phyloP scores from a whole-genome alignment of 1,284 basidiomycete species.

The Stygiomarasmius scandens region DNA sequence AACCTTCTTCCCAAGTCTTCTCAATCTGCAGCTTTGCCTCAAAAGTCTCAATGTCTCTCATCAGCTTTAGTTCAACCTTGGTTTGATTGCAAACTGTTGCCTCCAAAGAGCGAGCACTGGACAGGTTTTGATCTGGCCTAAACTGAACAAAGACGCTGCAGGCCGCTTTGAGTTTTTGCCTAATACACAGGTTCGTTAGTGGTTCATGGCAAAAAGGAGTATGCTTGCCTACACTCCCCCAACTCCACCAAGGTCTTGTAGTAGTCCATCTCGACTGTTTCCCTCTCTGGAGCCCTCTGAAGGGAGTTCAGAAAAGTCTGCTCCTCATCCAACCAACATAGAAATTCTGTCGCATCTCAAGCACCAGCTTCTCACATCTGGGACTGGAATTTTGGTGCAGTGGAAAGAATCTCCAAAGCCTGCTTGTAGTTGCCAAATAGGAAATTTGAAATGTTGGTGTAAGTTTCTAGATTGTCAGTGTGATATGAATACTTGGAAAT shows the following conservation, averaged over 20 bases:
- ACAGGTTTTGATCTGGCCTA: too few species aligned
- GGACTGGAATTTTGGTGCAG: neutral
- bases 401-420: neutral
- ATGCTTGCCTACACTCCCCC: too few species aligned
- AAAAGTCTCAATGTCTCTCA: slow-evolving; percentile 14
- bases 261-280: slow-evolving; percentile 32
- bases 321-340: slow-evolving; percentile 25
- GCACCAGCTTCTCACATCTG: neutral
- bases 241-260: slow-evolving; percentile 24
- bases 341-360: neutral
- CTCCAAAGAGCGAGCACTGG: too few species aligned
- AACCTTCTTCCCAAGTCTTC: neutral
- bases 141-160: too few species aligned
- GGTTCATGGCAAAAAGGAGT: too few species aligned
- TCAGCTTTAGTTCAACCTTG: neutral
- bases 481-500: slow-evolving; percentile 1
- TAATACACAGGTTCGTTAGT: too few species aligned
- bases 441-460: slow-evolving; percentile 6
- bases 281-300: slow-evolving; percentile 23
- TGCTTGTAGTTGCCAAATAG: slow-evolving; percentile 2
- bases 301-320: slow-evolving; percentile 21
- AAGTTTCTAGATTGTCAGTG: slow-evolving; percentile 2
- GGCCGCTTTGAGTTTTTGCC: too few species aligned
- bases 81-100: too few species aligned
- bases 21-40: neutral